phyloP scores from a whole-genome alignment of 2,329 filamentous ascomycete species.

The Scolecobasidium constrictum region DNA sequence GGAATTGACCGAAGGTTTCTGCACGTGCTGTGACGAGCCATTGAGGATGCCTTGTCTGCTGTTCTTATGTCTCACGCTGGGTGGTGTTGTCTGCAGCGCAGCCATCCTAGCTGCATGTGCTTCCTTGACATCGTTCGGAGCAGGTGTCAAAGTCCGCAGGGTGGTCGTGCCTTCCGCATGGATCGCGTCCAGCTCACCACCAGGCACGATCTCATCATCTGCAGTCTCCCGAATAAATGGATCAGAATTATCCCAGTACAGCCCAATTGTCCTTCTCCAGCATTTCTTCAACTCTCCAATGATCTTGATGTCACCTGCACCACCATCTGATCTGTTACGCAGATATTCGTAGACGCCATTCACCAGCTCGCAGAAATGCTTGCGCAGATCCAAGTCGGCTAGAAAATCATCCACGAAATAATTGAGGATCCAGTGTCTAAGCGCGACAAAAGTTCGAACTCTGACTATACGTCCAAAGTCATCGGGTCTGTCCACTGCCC shows the following conservation, averaged over 20 bases:
- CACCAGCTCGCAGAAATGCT: slow-evolving; percentile 68
- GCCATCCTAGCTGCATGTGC: not conserved
- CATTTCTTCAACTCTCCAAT: slow-evolving; percentile 92
- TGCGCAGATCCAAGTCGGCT: slow-evolving; percentile 59
- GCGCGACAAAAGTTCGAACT: slow-evolving; percentile 87
- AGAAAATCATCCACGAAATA: slow-evolving; percentile 96
- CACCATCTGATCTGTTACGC: slow-evolving; percentile 38
- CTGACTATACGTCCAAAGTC: slow-evolving; percentile 89
- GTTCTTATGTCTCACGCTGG: not conserved
- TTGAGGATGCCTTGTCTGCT: slow-evolving; percentile 1
- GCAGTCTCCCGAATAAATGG: slow-evolving; percentile 47
- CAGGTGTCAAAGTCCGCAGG: not conserved
- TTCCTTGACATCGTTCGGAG: not conserved
- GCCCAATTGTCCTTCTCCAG: slow-evolving; percentile 81
- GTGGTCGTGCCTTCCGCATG: not conserved
- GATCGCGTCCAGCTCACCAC: slow-evolving; percentile 36
- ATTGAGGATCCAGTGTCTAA: slow-evolving; percentile 95
- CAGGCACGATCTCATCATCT: slow-evolving; percentile 61
- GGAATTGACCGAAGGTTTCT: slow-evolving; percentile 7
- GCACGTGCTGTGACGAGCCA: slow-evolving; percentile 4
- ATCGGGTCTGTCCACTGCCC: slow-evolving; percentile 71
- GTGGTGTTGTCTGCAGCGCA: not conserved
- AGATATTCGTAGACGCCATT: slow-evolving; percentile 52
- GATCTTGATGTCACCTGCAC: slow-evolving; percentile 67
- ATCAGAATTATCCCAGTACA: slow-evolving; percentile 76